Base-by-base conservation (phyloP, 2,329 filamentous ascomycete species). In the Lachnellula hyalina region DNA sequence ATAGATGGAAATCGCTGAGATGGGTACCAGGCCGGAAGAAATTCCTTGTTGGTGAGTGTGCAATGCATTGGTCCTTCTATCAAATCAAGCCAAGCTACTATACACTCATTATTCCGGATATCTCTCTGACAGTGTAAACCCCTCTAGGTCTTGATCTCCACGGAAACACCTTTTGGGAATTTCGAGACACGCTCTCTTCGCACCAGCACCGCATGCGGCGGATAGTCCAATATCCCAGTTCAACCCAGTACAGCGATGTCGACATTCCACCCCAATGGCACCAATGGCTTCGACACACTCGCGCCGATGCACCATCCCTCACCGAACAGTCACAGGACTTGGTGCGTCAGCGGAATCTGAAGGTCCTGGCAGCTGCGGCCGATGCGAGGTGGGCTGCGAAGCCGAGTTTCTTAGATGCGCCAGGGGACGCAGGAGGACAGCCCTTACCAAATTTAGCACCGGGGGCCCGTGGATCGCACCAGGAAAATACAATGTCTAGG, bases 91-190 rank as follows among this genome's bases (percentile, higher is more conserved):
- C 36, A 15, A 14, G 14, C 12, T 40, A 40, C n/a, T 17, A 15
- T 17, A 5, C 40, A 35, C 5, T 28, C 42, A 34, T 25, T 38
- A 15, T 15, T 32, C 42, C 17, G n/a, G n/a, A 35, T 11, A 28
- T 19, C 17, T 51, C 49, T 17, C 25, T 21, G 32, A 8, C 32
- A 8, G 15, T 17, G 34, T 44, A 11, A 28, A 36, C 38, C 34
- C 45, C 34, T 23, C 21, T 59, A 86, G 84, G 84, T 61, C 75
- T 79, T 63, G 84, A 87, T 66, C 81, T 86, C 55, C 66, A 81
- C 23, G 83, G 83, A 53, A 86, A 87, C 72, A 86, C 84, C 4
- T 87, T 80, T 73, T 87, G 84, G 83, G 82, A 86, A 64, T 86
- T 87, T 71, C 77, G 76, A 55, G 78, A 84, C 61, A 56, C 55